These are phyloP conservation scores for Emmonsia crescens DNA, from an alignment of 2,329 filamentous ascomycete genomes.

Conservation along the genomic window DNA sequence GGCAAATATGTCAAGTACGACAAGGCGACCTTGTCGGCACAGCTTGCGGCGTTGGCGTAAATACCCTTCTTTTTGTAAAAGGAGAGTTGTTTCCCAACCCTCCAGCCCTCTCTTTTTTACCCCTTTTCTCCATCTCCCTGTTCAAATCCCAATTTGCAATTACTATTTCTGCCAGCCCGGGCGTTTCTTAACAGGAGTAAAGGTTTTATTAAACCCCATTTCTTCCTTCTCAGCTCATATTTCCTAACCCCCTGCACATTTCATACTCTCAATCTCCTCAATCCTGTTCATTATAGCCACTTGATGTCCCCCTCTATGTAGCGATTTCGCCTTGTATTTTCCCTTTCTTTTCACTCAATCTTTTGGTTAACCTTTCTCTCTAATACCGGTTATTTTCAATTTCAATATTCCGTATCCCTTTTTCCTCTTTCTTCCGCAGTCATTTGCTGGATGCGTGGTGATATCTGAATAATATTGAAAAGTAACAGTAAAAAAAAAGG, in stretches of 20 bases:
- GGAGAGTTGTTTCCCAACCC: background rate
- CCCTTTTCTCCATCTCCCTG: background rate
- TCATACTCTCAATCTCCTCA: background rate
- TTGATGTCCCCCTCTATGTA: background rate
- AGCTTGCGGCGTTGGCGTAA: conserved; percentile 32
- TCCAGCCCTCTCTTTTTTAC: background rate
- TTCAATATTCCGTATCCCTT: background rate
- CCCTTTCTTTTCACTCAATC: background rate
- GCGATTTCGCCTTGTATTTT: background rate
- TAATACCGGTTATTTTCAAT: background rate
- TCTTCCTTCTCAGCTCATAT: background rate
- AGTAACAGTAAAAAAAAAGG: background rate
- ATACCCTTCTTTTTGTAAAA: background rate
- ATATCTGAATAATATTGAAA: background rate
- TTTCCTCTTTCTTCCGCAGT: background rate
- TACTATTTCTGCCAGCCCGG: background rate
- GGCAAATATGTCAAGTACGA: conserved; percentile 98
- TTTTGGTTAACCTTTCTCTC: background rate
- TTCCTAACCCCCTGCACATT: background rate
- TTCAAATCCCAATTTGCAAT: background rate
- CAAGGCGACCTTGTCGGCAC: conserved; percentile 63
- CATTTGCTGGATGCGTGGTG: background rate
- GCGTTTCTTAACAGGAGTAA: background rate
- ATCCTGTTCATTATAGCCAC: background rate
- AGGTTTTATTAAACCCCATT: background rate